phyloP scores from a whole-genome alignment of 306 rosid species.

The Lagenaria siceraria region DNA sequence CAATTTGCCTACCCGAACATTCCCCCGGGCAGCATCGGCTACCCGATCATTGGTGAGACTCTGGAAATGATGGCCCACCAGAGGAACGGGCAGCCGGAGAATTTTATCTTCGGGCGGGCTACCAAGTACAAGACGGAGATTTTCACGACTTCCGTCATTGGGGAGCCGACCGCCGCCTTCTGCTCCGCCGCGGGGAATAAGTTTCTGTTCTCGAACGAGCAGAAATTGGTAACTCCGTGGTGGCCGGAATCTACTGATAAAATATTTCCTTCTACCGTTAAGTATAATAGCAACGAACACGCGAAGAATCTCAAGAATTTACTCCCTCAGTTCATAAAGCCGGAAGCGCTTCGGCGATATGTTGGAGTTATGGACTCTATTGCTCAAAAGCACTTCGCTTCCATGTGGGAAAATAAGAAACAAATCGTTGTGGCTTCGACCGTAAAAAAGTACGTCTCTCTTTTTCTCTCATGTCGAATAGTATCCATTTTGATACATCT shows the following conservation, averaged over 20 bases:
- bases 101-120: neutral
- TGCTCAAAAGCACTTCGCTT: neutral
- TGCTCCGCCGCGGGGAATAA: neutral
- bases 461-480: no score
- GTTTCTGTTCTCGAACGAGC: constrained; percentile 2
- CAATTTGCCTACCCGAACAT: neutral
- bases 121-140: neutral
- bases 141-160: constrained; percentile 5
- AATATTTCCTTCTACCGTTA: constrained; percentile 3
- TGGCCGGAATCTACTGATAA: constrained; percentile 8
- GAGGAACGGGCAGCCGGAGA: constrained; percentile 1
- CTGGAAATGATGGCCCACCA: neutral
- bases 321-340: constrained; percentile 2
- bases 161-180: neutral
- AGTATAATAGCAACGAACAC: neutral
- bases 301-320: neutral
- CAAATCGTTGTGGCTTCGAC: neutral
- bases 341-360: constrained; percentile 5
- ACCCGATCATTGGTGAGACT: constrained; percentile 1
- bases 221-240: constrained; percentile 1
- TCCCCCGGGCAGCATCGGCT: neutral
- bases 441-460: neutral
- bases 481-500: no score
- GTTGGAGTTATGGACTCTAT: constrained; percentile 6
- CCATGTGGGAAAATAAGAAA: neutral